Base-by-base conservation (phyloP, 2,329 filamentous ascomycete genomes). In the Sordariomycetes sp. region DNA sequence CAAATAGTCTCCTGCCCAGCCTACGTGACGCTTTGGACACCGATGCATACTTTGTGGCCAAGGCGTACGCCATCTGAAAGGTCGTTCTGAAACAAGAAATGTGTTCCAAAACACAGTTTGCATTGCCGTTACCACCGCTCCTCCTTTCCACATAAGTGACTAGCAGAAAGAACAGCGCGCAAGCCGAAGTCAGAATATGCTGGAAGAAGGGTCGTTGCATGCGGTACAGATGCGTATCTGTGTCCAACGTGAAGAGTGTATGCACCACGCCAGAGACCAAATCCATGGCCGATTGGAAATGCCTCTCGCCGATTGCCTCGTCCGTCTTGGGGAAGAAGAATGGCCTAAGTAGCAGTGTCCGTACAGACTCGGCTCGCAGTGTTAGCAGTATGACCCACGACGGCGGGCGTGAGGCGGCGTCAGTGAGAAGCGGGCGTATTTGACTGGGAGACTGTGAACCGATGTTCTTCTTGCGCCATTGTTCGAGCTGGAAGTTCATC, bases 401-500 rank as follows among this genome's bases (percentile, higher is more conserved):
- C 6, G 33, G 33, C 8, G 26, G 30, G 10, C 23, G 16, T 5
- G 15, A n/a, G 6, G 27, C 12, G 5, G 35, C 20, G 14, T 16
- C 5, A 4, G 35, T 18, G 19, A 21, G 23, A 9, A 18, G 12
- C 10, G 24, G 3, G 8, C 17, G 19, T 11, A 25, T 23, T n/a
- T 24, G 21, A 8, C 27, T 33, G 19, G 33, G 12, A n/a, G 25
- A 23, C 12, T 37, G 25, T 12, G 20, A 15, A 21, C 40, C 47
- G 2, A 51, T 40, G 2, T 43, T 43, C 4, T 41, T 46, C 17
- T 45, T 50, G 2, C 45, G 34, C 48, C 48, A 51, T 19, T 49
- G 47, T 9, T 48, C 45, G 5, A 53, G 43, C 15, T 53, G 50
- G 8, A 53, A 52, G 6, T 43, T 50, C 41, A 52, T 43, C 5